Conservation (phyloP, 805 yeast species). For the Sugiyamaella qingdaonensis region DNA sequence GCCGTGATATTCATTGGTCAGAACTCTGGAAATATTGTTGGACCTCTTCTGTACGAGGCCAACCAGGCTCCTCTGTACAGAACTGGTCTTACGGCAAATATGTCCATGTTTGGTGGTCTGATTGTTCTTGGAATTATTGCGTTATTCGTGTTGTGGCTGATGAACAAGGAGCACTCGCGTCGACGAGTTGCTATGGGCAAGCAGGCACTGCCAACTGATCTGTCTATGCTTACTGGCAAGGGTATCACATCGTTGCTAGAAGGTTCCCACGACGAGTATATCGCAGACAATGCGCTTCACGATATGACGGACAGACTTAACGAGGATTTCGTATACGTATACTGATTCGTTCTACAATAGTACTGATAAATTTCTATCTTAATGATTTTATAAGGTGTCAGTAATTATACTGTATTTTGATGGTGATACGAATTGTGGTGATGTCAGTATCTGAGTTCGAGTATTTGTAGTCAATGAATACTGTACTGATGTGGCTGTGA, state of each 20-base stretch:
- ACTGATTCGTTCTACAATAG: slow-evolving; percentile 25
- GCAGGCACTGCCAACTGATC: slow-evolving; percentile 6
- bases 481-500: too few species aligned
- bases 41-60: slow-evolving; percentile 40
- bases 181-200: slow-evolving; percentile 15
- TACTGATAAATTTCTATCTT: too few species aligned
- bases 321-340: slow-evolving; percentile 21
- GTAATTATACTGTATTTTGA: too few species aligned
- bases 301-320: slow-evolving; percentile 17
- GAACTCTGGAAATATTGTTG: slow-evolving; percentile 38
- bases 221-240: slow-evolving; percentile 8
- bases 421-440: too few species aligned
- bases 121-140: slow-evolving; percentile 4
- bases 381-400: too few species aligned
- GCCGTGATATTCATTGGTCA: slow-evolving; percentile 26
- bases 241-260: neutral
- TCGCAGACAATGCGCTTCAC: slow-evolving; percentile 12
- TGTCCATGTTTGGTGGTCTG: slow-evolving; percentile 14
- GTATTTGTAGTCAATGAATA: too few species aligned
- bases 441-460: too few species aligned
- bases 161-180: slow-evolving; percentile 13
- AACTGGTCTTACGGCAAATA: slow-evolving; percentile 13
- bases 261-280: slow-evolving; percentile 5
- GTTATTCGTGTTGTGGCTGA: neutral
- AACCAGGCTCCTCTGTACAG: slow-evolving; percentile 14